Percentiles rank a stretch among this genome's conserved stretches.
phyloP scores from a whole-genome alignment of 2,329 filamentous ascomycete species.

The Diplodia seriata region DNA sequence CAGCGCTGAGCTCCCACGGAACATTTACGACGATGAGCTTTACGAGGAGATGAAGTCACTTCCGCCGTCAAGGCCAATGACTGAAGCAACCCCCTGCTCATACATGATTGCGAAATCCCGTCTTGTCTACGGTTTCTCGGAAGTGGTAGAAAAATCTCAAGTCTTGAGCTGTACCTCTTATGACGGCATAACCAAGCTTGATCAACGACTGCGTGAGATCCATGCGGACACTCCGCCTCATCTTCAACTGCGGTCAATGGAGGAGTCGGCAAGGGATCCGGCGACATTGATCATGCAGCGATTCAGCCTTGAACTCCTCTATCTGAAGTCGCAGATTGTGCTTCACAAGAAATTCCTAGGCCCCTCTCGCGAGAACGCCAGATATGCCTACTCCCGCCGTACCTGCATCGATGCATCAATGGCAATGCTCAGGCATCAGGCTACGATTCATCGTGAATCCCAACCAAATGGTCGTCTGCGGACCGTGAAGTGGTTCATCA shows the following conservation, averaged over 20 bases:
- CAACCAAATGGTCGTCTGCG: constrained; percentile 74
- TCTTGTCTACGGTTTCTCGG: constrained; percentile 72
- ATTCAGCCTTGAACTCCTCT: constrained; percentile 83
- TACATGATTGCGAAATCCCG: constrained; percentile 79
- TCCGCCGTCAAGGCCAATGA: constrained; percentile 70
- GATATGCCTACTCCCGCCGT: constrained; percentile 83
- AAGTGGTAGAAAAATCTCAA: constrained; percentile 71
- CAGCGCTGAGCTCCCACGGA: constrained; percentile 76
- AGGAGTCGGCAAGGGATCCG: constrained; percentile 75
- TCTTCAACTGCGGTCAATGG: constrained; percentile 75
- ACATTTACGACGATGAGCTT: constrained; percentile 83
- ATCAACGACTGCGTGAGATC: constrained; percentile 63
- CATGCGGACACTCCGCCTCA: constrained; percentile 77
- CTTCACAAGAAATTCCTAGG: constrained; percentile 87
- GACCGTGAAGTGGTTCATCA: constrained; percentile 78
- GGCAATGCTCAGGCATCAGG: constrained; percentile 78
- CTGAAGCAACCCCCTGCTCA: constrained; percentile 76
- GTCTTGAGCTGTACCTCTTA: constrained; percentile 68
- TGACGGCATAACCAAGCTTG: constrained; percentile 67
- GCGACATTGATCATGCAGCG: constrained; percentile 76
- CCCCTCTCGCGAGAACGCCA: constrained; percentile 76
- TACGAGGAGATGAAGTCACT: constrained; percentile 71
- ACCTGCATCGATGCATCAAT: constrained; percentile 87
- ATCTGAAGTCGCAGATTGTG: constrained; percentile 86
- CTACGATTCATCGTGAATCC: constrained; percentile 76